Evolutionary conservation across 371 early-diverging fungal genomes (phyloP).

Genomic region (Mucor saturninus): DNA sequence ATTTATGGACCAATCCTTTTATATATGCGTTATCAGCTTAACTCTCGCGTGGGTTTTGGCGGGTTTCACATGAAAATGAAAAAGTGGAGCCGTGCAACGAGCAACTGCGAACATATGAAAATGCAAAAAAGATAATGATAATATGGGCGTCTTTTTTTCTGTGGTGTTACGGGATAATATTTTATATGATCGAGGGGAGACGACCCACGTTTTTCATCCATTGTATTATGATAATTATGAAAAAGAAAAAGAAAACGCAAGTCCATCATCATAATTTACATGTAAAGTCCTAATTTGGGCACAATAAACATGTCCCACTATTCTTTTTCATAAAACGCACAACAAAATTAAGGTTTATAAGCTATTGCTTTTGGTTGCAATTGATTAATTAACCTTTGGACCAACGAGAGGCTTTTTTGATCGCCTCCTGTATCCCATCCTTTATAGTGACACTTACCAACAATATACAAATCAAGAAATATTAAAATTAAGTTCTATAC

Average conservation of each 20-base stretch:
- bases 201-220: not conserved
- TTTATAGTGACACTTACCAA: not conserved
- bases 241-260: not conserved
- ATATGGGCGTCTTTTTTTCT: no score
- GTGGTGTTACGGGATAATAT: not conserved
- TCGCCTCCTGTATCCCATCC: not conserved
- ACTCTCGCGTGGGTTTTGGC: conserved; percentile 32
- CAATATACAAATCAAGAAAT: not conserved
- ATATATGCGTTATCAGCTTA: conserved; percentile 5
- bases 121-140: not conserved
- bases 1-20: not conserved
- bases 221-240: conserved; percentile 7
- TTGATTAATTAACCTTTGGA: not conserved
- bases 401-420: not conserved
- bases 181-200: conserved; percentile 8
- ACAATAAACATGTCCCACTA: not conserved
- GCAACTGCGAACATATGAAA: conserved; percentile 4
- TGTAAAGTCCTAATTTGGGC: not conserved
- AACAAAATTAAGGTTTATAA: not conserved
- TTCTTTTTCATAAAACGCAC: no score
- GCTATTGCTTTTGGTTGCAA: no score
- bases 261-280: not conserved
- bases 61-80: conserved; percentile 29
- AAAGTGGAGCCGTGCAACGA: not conserved
- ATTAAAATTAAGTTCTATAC: not conserved